phyloP scores from a whole-genome alignment of 2,329 filamentous ascomycete genomes.

The Sclerotinia sclerotiorum region DNA sequence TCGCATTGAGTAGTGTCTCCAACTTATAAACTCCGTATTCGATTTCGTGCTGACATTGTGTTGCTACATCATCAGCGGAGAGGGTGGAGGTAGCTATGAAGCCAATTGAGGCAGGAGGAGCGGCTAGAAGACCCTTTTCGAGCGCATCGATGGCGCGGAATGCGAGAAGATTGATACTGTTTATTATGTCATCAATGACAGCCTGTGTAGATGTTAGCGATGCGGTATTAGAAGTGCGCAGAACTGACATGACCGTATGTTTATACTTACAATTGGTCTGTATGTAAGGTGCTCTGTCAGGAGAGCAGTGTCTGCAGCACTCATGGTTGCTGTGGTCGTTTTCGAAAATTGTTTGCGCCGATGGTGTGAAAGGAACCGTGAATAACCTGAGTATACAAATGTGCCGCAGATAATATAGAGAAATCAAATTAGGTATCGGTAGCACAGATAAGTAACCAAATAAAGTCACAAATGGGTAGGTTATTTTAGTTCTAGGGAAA shows the following conservation, averaged over 20 bases:
- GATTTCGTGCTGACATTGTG: conserved; percentile 66
- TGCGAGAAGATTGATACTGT: conserved; percentile 89
- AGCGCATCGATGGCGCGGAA: conserved; percentile 87
- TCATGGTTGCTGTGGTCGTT: conserved; percentile 28
- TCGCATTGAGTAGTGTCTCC: conserved; percentile 76
- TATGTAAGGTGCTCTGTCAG: conserved; percentile 96
- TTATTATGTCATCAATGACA: conserved; percentile 96
- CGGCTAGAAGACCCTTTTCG: conserved; percentile 75
- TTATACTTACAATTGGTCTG: conserved; percentile 73
- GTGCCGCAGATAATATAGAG: too few relatives aligned
- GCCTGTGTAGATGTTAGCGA: conserved; percentile 54
- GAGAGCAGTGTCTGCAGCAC: conserved; percentile 54
- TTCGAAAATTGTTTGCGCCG: background rate
- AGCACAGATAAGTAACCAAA: background rate
- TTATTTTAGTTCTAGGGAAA: background rate
- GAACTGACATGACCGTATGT: background rate
- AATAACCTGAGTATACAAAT: background rate
- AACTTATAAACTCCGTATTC: conserved; percentile 85
- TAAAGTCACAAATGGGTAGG: background rate
- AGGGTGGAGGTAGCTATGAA: conserved; percentile 57
- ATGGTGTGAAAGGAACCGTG: background rate
- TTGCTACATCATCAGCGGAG: conserved; percentile 45
- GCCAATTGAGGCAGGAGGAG: conserved; percentile 75
- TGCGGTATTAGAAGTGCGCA: conserved; percentile 20
- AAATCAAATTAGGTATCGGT: background rate